phyloP scores from a whole-genome alignment of 2,329 filamentous ascomycete species.

The Davidsoniella australis region DNA sequence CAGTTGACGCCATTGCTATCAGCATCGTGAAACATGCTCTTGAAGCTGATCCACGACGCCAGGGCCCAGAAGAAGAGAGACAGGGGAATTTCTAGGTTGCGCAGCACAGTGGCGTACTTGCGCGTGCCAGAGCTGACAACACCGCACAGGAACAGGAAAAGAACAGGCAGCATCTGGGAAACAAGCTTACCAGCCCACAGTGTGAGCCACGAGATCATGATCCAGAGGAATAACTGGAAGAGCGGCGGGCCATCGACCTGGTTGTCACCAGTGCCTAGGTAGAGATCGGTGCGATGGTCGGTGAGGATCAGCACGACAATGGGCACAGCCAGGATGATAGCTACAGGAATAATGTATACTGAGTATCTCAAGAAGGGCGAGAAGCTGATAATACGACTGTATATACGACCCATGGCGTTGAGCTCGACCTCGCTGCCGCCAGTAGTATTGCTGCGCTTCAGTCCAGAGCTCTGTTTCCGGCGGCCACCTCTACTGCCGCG shows the following conservation, averaged over 20 bases:
- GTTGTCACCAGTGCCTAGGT: constrained; percentile 20
- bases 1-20: constrained; percentile 27
- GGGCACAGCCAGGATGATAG: constrained; percentile 42
- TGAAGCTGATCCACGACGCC: constrained; percentile 44
- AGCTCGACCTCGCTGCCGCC: constrained; percentile 33
- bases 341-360: constrained; percentile 49
- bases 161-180: constrained; percentile 38
- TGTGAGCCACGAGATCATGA: constrained; percentile 49
- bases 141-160: constrained; percentile 54
- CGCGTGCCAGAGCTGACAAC: constrained; percentile 52
- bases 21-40: constrained; percentile 29
- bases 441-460: constrained; percentile 26
- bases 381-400: constrained; percentile 46
- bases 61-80: constrained; percentile 55
- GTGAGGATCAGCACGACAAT: constrained; percentile 37
- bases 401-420: constrained; percentile 48
- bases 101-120: constrained; percentile 51
- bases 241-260: constrained; percentile 29
- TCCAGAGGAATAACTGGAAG: constrained; percentile 49
- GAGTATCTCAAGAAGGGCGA: constrained; percentile 49
- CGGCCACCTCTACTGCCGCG: constrained; percentile 22
- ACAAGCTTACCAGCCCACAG: constrained; percentile 52
- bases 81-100: constrained; percentile 46
- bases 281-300: constrained; percentile 22
- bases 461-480: constrained; percentile 29